Evolutionary conservation across 208 protist species (phyloP).

Genomic region (Porcisia hertigi): DNA sequence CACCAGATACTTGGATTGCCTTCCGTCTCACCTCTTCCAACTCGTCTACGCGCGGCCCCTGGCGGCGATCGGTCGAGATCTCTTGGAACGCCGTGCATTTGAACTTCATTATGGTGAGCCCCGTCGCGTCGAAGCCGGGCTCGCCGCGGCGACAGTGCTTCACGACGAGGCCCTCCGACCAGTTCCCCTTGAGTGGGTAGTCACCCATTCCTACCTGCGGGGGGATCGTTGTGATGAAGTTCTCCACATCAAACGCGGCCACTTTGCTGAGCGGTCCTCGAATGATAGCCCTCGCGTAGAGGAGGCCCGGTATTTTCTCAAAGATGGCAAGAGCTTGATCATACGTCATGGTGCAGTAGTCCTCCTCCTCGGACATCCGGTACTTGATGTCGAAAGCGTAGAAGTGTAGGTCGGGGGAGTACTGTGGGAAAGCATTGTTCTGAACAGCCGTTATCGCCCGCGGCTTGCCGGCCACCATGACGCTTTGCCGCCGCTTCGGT

Average conservation of each 20-base stretch:
- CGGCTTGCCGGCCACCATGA: constrained; percentile 59
- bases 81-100: constrained; percentile 89
- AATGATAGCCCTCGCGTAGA: constrained; percentile 76
- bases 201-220: constrained; percentile 85
- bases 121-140: constrained; percentile 56
- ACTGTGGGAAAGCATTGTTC: constrained; percentile 85
- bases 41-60: constrained; percentile 73
- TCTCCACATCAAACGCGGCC: constrained; percentile 83
- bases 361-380: constrained; percentile 21
- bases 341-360: constrained; percentile 61
- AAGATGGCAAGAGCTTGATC: constrained; percentile 75
- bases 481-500: constrained; percentile 41
- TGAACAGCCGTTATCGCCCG: constrained; percentile 67
- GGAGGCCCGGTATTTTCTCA: constrained; percentile 63
- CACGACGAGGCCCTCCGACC: constrained; percentile 85
- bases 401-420: constrained; percentile 86
- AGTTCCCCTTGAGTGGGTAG: constrained; percentile 79
- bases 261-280: constrained; percentile 77
- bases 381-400: constrained; percentile 91
- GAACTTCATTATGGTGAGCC: constrained; percentile 82
- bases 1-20: constrained; percentile 52
- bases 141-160: constrained; percentile 67
- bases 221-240: constrained; percentile 80
- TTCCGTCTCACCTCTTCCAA: constrained; percentile 61
- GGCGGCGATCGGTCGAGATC: constrained; percentile 70